Evolutionary conservation across 2,329 filamentous ascomycete genomes (phyloP).

Genomic region (Sclerotinia glacialis): DNA sequence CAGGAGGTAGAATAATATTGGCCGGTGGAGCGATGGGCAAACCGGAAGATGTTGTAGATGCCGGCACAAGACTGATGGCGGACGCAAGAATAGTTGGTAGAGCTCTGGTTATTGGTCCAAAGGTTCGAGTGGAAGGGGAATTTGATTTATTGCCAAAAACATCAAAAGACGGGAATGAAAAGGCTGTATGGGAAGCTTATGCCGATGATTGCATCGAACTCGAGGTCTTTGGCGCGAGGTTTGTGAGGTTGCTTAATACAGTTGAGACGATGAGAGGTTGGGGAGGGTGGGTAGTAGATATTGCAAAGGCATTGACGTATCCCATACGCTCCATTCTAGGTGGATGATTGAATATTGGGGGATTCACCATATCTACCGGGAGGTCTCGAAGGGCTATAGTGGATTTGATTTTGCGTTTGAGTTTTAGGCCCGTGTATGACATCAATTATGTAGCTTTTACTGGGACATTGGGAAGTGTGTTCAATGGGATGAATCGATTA

Average conservation of each 20-base stretch:
- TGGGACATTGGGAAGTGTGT: too few species aligned
- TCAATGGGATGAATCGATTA: too few species aligned
- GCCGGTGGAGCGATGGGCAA: constrained; percentile 55
- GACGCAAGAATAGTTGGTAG: constrained; percentile 57
- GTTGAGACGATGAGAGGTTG: constrained; percentile 52
- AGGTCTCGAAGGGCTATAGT: neutral
- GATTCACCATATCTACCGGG: constrained; percentile 45
- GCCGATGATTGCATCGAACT: constrained; percentile 56
- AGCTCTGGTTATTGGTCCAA: constrained; percentile 57
- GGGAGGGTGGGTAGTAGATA: constrained; percentile 44
- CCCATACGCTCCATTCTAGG: constrained; percentile 19
- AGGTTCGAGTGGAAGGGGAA: constrained; percentile 47
- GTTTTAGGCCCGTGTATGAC: neutral
- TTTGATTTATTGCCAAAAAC: constrained; percentile 33
- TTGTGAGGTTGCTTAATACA: constrained; percentile 54
- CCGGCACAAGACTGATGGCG: constrained; percentile 59
- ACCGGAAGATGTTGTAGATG: constrained; percentile 60
- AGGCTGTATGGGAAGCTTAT: constrained; percentile 59
- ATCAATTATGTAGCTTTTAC: neutral
- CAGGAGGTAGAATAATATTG: constrained; percentile 49
- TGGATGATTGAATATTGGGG: neutral
- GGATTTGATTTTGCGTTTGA: neutral
- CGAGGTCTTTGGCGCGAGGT: constrained; percentile 54
- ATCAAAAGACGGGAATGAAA: constrained; percentile 38
- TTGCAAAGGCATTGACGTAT: constrained; percentile 29